Conservation (phyloP, 2,329 filamentous ascomycete species). For the Mariannaea sp. region DNA sequence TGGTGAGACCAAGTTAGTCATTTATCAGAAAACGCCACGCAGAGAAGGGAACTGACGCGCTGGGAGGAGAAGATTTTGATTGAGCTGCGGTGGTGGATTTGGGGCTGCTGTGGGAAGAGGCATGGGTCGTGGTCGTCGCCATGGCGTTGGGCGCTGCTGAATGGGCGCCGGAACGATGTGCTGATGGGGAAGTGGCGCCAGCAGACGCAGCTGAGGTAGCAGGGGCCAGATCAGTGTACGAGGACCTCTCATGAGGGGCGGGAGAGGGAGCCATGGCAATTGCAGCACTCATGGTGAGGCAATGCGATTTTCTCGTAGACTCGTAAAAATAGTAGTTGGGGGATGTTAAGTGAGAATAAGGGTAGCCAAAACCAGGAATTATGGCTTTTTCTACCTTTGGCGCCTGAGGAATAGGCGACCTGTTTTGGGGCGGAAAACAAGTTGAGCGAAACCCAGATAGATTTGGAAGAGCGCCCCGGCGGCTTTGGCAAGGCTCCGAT, state of each 20-base stretch:
- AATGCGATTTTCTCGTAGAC: slow-evolving; percentile 28
- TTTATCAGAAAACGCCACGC: slow-evolving; percentile 10
- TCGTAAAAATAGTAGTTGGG: slow-evolving; percentile 19
- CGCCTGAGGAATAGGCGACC: slow-evolving; percentile 28
- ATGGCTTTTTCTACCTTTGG: slow-evolving; percentile 27
- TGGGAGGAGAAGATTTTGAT: slow-evolving; percentile 61
- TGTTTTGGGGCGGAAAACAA: slow-evolving; percentile 29
- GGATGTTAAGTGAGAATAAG: slow-evolving; percentile 30
- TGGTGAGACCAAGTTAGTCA: slow-evolving; percentile 27
- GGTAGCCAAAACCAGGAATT: slow-evolving; percentile 25
- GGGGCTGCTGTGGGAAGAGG: slow-evolving; percentile 61
- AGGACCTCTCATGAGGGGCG: slow-evolving; percentile 66
- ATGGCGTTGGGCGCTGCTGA: slow-evolving; percentile 45
- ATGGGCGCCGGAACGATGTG: slow-evolving; percentile 48
- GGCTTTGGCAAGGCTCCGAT: slow-evolving; percentile 16
- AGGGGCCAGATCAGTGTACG: slow-evolving; percentile 57
- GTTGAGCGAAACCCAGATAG: slow-evolving; percentile 30
- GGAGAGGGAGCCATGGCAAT: slow-evolving; percentile 72
- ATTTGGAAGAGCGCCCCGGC: slow-evolving; percentile 21
- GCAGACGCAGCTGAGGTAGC: slow-evolving; percentile 42
- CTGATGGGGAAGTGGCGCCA: slow-evolving; percentile 48
- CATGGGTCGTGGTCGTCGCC: slow-evolving; percentile 46
- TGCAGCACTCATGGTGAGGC: slow-evolving; percentile 66
- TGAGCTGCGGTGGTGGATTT: slow-evolving; percentile 45
- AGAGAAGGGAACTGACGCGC: slow-evolving; percentile 55